Base-by-base conservation (phyloP, 208 protist genomes). In the Leishmania tropica region DNA sequence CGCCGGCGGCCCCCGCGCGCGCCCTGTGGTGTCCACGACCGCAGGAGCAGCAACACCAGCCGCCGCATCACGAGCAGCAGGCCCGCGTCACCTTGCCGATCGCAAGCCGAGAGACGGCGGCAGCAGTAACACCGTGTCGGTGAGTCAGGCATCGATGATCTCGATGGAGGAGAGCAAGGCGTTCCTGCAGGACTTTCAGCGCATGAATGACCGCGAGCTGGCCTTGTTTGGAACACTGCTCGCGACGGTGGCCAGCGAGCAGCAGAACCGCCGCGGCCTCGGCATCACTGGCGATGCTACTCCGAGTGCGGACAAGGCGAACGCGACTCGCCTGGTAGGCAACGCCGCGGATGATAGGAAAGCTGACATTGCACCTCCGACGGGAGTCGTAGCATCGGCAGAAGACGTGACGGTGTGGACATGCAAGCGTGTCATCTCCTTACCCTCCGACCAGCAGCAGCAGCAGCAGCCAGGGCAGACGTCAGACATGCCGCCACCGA, bases 201-300 rank as follows among this genome's bases (percentile, higher is more conserved):
- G 67, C 51, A 75, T 85, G 78, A 79, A 81, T n/a, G 65, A 81
- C 40, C 83, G 75, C 28, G 83, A 85, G 73, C 64, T 85, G 58
- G 72, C 72, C 53, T 45, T 85, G 19, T 85, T 85, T 24, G 83
- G 78, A 5, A 82, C 77, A 6, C 74, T 85, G 74, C 78, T 85
- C 53, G 40, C 83, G 3, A 85, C 77, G 0, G 83, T 82, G 51
- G 83, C 83, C 4, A 79, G 2, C 1, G 83, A 82, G 71, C 65
- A 81, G 64, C 73, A 80, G 31, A 60, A 79, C 54, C 77, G 70
- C 64, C 5, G 68, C 45, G 19, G 65, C 24, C 37, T 17, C 53
- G 3, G 73, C 24, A 51, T 64, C 31, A 35, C 35, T 21, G n/a
- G 15, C 2, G 8, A 19, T 31, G 42, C 73, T 68, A 42, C n/a